Conservation (phyloP, 2,329 filamentous ascomycete genomes). For the Talaromyces rugulosus region DNA sequence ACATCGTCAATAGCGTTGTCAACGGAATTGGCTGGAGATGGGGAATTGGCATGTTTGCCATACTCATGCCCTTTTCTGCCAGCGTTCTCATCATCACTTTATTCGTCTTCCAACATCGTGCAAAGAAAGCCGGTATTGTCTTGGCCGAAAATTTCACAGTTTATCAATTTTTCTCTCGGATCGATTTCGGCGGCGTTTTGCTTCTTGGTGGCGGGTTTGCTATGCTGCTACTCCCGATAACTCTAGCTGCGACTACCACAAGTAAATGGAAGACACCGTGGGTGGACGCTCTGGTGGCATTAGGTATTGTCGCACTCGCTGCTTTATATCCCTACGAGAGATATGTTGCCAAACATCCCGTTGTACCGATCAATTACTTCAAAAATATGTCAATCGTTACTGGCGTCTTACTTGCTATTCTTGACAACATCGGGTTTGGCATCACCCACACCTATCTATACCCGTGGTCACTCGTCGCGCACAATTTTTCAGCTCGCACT, state of each 20-base stretch:
- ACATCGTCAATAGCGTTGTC: slow-evolving; percentile 39
- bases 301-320: slow-evolving; percentile 41
- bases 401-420: slow-evolving; percentile 35
- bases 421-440: slow-evolving; percentile 43
- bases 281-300: slow-evolving; percentile 41
- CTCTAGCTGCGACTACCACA: slow-evolving; percentile 40
- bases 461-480: slow-evolving; percentile 42
- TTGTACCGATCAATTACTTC: slow-evolving; percentile 46
- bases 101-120: slow-evolving; percentile 33
- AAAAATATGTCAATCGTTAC: slow-evolving; percentile 41
- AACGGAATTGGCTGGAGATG: slow-evolving; percentile 42
- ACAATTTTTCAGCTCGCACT: slow-evolving; percentile 36
- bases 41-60: slow-evolving; percentile 43
- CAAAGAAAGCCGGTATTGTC: slow-evolving; percentile 25
- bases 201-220: slow-evolving; percentile 48
- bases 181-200: slow-evolving; percentile 40
- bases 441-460: slow-evolving; percentile 49
- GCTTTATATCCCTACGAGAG: slow-evolving; percentile 48
- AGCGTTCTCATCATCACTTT: slow-evolving; percentile 35
- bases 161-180: slow-evolving; percentile 28
- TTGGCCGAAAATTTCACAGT: slow-evolving; percentile 22
- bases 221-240: slow-evolving; percentile 46
- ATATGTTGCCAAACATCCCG: slow-evolving; percentile 40
- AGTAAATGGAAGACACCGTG: slow-evolving; percentile 44
- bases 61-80: slow-evolving; percentile 38